A percentile compares a stretch with the other conserved stretches of the same genome.
phyloP scores from a whole-genome alignment of 805 yeast species.

The Pichia cephalocereana region DNA sequence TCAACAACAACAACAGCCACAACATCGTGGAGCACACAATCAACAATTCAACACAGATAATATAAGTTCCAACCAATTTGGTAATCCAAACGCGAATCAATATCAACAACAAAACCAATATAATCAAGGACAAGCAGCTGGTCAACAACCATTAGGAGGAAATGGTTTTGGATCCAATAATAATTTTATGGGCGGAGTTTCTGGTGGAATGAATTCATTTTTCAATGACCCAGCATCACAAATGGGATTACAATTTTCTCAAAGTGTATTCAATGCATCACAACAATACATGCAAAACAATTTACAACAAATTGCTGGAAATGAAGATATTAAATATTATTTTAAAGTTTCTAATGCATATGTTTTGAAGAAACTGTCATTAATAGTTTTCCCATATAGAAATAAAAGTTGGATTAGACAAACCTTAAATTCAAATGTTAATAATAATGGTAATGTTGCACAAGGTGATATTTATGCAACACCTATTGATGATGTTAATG shows the following conservation, averaged over 20 bases:
- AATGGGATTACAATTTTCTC: slow-evolving; percentile 83
- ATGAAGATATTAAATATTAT: slow-evolving; percentile 64
- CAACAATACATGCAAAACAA: slow-evolving; percentile 73
- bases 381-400: slow-evolving; percentile 78
- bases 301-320: slow-evolving; percentile 41
- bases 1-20: slow-evolving; percentile 3
- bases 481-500: slow-evolving; percentile 81
- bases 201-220: slow-evolving; percentile 30
- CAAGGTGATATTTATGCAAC: slow-evolving; percentile 43
- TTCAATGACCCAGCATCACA: slow-evolving; percentile 74
- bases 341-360: slow-evolving; percentile 88
- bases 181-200: background rate
- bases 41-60: background rate
- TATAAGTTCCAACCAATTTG: too few relatives aligned
- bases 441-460: slow-evolving; percentile 7
- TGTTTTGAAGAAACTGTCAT: slow-evolving; percentile 61
- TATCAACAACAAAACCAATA: slow-evolving; percentile 12
- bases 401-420: slow-evolving; percentile 76
- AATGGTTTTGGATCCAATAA: background rate
- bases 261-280: slow-evolving; percentile 73
- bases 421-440: slow-evolving; percentile 27
- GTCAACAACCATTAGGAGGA: background rate
- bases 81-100: slow-evolving; percentile 3
- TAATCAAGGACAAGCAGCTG: slow-evolving; percentile 9
- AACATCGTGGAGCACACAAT: background rate